Evolutionary conservation across 257 asterid genomes (phyloP), one percentile per base, ranked within the genome.

Genomic region (Jacaranda mimosifolia): DNA sequence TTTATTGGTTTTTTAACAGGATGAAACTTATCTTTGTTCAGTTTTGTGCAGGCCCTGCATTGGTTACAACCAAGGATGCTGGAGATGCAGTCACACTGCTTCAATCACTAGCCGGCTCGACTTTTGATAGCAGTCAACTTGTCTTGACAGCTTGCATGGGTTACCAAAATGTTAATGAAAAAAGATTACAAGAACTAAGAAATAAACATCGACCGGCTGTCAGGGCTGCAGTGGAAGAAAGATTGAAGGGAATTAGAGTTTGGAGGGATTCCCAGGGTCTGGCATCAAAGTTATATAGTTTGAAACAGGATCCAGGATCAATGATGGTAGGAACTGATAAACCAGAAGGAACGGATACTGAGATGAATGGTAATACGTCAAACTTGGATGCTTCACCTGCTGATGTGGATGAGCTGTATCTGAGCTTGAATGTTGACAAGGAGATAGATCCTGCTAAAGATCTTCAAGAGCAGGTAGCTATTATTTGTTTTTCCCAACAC

Each of bases 61-160:
- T 96, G 82, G 97, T 89, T 84, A 93, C 97, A 49, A 88, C 99
- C 52, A 93, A 90, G 86, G 99, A 96, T 88, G 99, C 97, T 73
- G 99, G 99, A 78, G 99, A 96, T 83, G 99, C 99, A 26, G 92
- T 96, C 75, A 91, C 98, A 13, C 91, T 96, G 63, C 89, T 96
- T 81, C 99, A 96, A 72, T 96, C 99, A 43, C 87, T 96, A 79
- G 97, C 97, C 51, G 98, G 98, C 76, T 96, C 99, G 55, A 91
- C 99, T 78, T 96, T 96, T 56, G 98, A 96, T 81, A 96, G 99
- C 86, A 96, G 99, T 79, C 99, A 91, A 83, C 92, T 96, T 77
- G 99, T 96, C 66, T 87, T 96, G 85, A 96, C 99, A 51, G 98
- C 98, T 67, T 91, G 97, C 91, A 91, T 93, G 99, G 97, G 97